Base-by-base conservation (phyloP, 139 green algal genomes). In the Closterium sp. region DNA sequence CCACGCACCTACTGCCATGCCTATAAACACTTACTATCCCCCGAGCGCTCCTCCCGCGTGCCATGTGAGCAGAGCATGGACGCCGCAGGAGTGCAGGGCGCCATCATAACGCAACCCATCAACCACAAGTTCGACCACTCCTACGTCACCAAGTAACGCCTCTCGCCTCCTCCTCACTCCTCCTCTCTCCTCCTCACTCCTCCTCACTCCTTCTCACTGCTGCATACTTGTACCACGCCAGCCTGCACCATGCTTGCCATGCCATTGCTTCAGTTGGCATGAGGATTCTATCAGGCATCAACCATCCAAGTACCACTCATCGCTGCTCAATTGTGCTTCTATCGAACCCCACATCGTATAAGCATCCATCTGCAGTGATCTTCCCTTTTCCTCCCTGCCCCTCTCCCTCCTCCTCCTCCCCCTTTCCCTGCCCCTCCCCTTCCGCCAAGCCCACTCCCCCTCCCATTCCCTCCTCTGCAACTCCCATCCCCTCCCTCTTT, bases 121-220 rank as follows among this genome's bases (percentile, higher is more conserved):
- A 96, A 96, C 85, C 95, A 97, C 87, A 86, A 90, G 28, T 97
- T 94, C 91, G 96, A 97, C 94, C 96, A 97, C 86, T 92, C 87
- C 4, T 97, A 97, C 87, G 92, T 97, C n/a, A 33, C 30, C 30
- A 92, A 33, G 90, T 93, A 28, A 81, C 16, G 55, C 55, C 55
- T 19, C 43, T 66, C 43, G 2, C 12, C 8, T 12, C 31, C 31
- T 16, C 21, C 33, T 28, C 85, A 28, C 33, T 19, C 25, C 33
- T 88, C 33, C 5, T n/a, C 30, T 19, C 33, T 88, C 33, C 12
- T 19, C 33, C 85, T 66, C 12, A 31, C 31, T 35, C 81, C 30
- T 12, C 8, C 16, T 23, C 81, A 33, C 43, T 16, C 43, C 43
- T 66, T 10, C 43, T 16, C 43, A 10, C 38, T 66, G n/a, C n/a